phyloP scores from a whole-genome alignment of 2,329 filamentous ascomycete genomes.

The Diplocarpon rosae region DNA sequence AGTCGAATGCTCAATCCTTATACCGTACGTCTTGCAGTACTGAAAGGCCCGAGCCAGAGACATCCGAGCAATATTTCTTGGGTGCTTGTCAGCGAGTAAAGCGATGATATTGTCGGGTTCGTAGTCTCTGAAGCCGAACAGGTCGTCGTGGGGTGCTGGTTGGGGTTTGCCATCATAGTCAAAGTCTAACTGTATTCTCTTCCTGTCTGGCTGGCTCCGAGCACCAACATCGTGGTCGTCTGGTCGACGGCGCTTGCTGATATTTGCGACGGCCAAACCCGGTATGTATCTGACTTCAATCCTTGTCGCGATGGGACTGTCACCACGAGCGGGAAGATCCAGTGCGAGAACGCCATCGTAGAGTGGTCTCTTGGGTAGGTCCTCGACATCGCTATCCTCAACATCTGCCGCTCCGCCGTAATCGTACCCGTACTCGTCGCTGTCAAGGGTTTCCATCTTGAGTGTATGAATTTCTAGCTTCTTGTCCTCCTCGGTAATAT shows the following conservation, averaged over 20 bases:
- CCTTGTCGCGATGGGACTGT: neutral
- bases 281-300: conserved; percentile 1
- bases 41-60: neutral
- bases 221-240: neutral
- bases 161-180: neutral
- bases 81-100: conserved; percentile 1
- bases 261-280: neutral
- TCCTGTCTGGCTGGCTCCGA: neutral
- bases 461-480: neutral
- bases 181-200: neutral
- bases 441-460: neutral
- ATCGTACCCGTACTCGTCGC: neutral
- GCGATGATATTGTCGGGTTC: neutral
- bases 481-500: neutral
- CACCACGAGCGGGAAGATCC: neutral
- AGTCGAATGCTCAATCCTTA: neutral
- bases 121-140: neutral
- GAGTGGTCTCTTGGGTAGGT: neutral
- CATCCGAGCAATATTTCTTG: neutral
- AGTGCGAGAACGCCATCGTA: neutral
- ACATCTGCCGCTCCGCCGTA: neutral
- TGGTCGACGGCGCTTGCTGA: neutral
- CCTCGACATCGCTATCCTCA: neutral
- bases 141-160: neutral
- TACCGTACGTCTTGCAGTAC: neutral